These are phyloP conservation scores for Ceratocystis papillata DNA, from an alignment of 2,329 filamentous ascomycete species.

Conservation along the genomic window DNA sequence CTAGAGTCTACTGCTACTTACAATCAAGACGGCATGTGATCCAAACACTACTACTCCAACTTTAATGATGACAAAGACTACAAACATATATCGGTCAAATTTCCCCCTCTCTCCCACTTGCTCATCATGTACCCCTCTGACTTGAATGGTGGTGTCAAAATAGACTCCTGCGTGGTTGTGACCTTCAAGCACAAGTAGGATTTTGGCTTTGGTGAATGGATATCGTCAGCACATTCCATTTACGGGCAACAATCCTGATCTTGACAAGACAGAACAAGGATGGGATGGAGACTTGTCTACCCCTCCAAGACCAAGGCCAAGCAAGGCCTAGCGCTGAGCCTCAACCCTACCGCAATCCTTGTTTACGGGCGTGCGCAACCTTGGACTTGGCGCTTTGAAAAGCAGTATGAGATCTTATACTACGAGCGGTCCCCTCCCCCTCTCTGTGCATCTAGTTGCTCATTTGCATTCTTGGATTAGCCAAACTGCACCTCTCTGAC, in stretches of 20 bases:
- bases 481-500: neutral
- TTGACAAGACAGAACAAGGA: neutral
- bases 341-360: slow-evolving; percentile 15
- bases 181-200: neutral
- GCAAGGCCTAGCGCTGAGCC: slow-evolving; percentile 13
- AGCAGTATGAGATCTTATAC: neutral
- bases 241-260: slow-evolving; percentile 22
- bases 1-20: neutral
- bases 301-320: neutral
- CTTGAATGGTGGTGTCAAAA: neutral
- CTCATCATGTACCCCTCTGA: neutral
- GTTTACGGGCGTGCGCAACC: slow-evolving; percentile 3
- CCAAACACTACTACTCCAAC: too few species aligned
- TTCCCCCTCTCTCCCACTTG: neutral
- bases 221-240: slow-evolving; percentile 18
- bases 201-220: slow-evolving; percentile 1
- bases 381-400: slow-evolving; percentile 17
- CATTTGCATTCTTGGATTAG: too few species aligned
- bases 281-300: slow-evolving; percentile 11
- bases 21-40: neutral
- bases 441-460: neutral
- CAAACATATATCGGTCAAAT: neutral
- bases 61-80: too few species aligned
- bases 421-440: neutral
- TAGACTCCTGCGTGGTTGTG: neutral